Evolutionary conservation across 2,329 filamentous ascomycete genomes (phyloP).

Genomic region (Camptophora hylomeconis): DNA sequence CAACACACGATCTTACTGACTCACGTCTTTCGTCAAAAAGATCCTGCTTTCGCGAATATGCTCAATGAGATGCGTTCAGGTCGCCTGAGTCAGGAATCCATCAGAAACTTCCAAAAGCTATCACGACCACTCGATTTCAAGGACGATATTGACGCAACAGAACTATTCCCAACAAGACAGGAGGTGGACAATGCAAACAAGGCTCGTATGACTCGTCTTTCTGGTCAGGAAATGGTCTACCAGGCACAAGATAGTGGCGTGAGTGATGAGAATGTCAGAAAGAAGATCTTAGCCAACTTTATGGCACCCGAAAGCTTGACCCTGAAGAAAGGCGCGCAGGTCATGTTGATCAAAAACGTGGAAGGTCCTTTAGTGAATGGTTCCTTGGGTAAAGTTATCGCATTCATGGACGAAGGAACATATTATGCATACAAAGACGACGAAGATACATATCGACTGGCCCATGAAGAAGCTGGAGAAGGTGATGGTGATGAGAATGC

Average conservation of each 20-base stretch:
- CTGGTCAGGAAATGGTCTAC: conserved; percentile 55
- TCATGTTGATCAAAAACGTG: conserved; percentile 99
- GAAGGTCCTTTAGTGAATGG: conserved; percentile 91
- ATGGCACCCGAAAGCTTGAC: conserved; percentile 76
- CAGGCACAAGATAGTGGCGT: conserved; percentile 65
- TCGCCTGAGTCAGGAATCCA: conserved; percentile 61
- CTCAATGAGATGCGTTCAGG: conserved; percentile 96
- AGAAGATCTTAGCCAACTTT: conserved; percentile 73
- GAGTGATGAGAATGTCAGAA: conserved; percentile 52
- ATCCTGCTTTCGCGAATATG: conserved; percentile 82
- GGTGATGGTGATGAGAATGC: conserved; percentile 29
- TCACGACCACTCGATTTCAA: conserved; percentile 57
- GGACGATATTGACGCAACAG: conserved; percentile 69
- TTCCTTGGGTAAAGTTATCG: conserved; percentile 72
- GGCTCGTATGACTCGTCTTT: conserved; percentile 56
- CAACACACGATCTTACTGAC: conserved; percentile 92
- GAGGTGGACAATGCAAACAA: conserved; percentile 85
- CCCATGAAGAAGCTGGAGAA: conserved; percentile 32
- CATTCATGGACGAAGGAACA: conserved; percentile 59
- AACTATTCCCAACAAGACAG: conserved; percentile 79
- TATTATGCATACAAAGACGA: conserved; percentile 47
- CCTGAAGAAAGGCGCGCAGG: conserved; percentile 83
- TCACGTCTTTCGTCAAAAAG: conserved; percentile 91
- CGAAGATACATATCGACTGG: conserved; percentile 38
- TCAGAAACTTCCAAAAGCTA: conserved; percentile 61